Conservation (phyloP, 129 eudicot species). For the Artemisia tridentata region DNA sequence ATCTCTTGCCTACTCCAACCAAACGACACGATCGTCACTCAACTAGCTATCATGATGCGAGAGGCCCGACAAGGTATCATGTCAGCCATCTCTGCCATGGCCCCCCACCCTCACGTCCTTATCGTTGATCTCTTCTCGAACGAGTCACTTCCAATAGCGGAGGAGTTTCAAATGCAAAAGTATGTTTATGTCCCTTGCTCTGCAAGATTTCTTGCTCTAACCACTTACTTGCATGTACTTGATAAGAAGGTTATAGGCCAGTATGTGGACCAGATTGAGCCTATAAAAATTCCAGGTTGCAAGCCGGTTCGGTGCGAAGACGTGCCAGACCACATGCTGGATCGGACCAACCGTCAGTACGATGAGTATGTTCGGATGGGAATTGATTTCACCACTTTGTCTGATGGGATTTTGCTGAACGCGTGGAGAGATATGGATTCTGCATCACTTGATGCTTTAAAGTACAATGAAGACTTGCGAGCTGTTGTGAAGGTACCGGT, state of each 20-base stretch:
- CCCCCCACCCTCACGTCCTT: constrained; percentile 31
- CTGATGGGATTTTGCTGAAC: constrained; percentile 56
- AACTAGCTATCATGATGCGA: constrained; percentile 37
- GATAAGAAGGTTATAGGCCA: constrained; percentile 47
- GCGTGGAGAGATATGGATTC: constrained; percentile 58
- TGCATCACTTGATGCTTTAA: constrained; percentile 32
- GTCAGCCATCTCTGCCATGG: constrained; percentile 42
- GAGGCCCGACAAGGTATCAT: constrained; percentile 35
- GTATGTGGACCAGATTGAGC: constrained; percentile 46
- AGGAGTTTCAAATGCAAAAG: constrained; percentile 48
- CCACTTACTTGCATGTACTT: constrained; percentile 33
- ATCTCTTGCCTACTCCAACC: constrained; percentile 35
- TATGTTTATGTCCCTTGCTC: constrained; percentile 36
- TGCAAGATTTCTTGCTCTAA: constrained; percentile 43
- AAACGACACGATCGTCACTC: constrained; percentile 31
- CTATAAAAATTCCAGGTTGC: constrained; percentile 53
- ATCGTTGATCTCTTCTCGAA: constrained; percentile 44
- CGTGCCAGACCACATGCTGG: constrained; percentile 54
- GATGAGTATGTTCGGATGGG: constrained; percentile 37
- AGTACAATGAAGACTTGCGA: constrained; percentile 17
- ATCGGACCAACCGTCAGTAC: constrained; percentile 45
- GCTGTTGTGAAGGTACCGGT: constrained; percentile 46
- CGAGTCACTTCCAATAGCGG: constrained; percentile 40
- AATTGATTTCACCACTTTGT: constrained; percentile 6
- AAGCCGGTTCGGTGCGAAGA: constrained; percentile 48